Percentiles rank a stretch among this genome's conserved stretches.
Conservation (phyloP, 2,329 filamentous ascomycete species). For the Colletotrichum sp. region DNA sequence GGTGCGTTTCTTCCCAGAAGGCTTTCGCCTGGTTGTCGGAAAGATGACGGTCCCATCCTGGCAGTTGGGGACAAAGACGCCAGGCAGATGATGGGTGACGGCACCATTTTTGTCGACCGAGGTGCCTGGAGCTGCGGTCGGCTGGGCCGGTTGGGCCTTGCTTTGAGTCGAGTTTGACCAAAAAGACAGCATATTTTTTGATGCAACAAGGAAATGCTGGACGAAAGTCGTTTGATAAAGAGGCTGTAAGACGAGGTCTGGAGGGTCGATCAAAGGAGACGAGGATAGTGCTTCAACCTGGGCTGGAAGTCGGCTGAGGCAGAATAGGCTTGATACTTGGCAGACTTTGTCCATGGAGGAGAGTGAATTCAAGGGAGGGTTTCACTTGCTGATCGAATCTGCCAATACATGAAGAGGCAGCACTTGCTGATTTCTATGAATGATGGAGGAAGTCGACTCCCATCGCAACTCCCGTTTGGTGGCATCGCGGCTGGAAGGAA, state of each 20-base stretch:
- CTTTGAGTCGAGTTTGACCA: not conserved
- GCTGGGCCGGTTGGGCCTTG: not conserved
- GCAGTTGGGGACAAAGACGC: conserved; percentile 1
- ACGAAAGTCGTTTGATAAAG: not conserved
- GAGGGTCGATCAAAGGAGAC: not conserved
- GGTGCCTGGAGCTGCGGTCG: not conserved
- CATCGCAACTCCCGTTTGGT: not conserved
- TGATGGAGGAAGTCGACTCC: not conserved
- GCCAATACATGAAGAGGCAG: not conserved
- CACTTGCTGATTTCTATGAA: too few species aligned
- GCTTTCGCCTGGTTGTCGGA: not conserved
- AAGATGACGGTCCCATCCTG: not conserved
- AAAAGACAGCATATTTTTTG: not conserved
- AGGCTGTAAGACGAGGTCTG: not conserved
- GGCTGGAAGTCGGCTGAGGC: not conserved
- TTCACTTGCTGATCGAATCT: not conserved
- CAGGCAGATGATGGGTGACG: not conserved
- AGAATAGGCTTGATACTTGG: not conserved
- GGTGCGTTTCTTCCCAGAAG: not conserved
- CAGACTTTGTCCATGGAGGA: not conserved
- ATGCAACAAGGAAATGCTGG: not conserved
- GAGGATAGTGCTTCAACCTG: not conserved
- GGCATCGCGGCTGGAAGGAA: not conserved
- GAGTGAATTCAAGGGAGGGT: not conserved
- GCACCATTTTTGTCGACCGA: not conserved